Conservation (phyloP, 208 protist genomes). For the Vickermania ingenoplastis region DNA sequence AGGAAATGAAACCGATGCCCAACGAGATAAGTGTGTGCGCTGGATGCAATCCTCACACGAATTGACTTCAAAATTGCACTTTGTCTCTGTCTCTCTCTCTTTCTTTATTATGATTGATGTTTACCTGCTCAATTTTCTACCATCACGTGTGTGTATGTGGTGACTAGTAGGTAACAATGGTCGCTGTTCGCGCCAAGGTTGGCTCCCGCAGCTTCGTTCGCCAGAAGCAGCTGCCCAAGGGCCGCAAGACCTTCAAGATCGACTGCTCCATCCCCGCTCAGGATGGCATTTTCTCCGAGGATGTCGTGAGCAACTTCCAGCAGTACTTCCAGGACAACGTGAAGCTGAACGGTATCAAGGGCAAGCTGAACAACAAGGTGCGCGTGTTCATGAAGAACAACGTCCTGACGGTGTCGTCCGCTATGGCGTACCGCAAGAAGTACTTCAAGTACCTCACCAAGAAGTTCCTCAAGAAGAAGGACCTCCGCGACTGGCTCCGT, state of each 20-base stretch:
- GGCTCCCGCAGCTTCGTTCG: constrained; percentile 74
- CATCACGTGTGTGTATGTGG: constrained; percentile 13
- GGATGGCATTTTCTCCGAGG: constrained; percentile 74
- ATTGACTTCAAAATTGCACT: too few relatives aligned
- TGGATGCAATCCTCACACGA: too few relatives aligned
- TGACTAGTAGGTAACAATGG: constrained; percentile 39
- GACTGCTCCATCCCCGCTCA: constrained; percentile 55
- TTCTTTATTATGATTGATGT: constrained; percentile 5
- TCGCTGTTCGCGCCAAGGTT: constrained; percentile 87
- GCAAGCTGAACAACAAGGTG: constrained; percentile 94
- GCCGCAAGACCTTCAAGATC: constrained; percentile 85
- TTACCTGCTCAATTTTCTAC: not conserved
- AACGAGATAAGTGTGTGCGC: too few relatives aligned
- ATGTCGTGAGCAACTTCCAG: constrained; percentile 86
- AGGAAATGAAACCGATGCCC: too few relatives aligned
- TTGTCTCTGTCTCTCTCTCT: constrained; percentile 4
- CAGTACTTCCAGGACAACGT: constrained; percentile 95
- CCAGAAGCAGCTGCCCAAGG: constrained; percentile 81
- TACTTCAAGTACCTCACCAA: constrained; percentile 99
- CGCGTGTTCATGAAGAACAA: constrained; percentile 82
- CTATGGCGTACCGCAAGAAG: constrained; percentile 96
- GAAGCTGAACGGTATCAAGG: constrained; percentile 98
- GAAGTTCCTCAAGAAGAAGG: constrained; percentile 99
- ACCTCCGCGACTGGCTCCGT: constrained; percentile 96
- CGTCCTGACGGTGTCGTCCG: constrained; percentile 84